Evolutionary conservation across 495 filamentous ascomycete genomes (phyloP), one percentile per base, ranked within the genome.

Genomic region (Copromyces sp.): DNA sequence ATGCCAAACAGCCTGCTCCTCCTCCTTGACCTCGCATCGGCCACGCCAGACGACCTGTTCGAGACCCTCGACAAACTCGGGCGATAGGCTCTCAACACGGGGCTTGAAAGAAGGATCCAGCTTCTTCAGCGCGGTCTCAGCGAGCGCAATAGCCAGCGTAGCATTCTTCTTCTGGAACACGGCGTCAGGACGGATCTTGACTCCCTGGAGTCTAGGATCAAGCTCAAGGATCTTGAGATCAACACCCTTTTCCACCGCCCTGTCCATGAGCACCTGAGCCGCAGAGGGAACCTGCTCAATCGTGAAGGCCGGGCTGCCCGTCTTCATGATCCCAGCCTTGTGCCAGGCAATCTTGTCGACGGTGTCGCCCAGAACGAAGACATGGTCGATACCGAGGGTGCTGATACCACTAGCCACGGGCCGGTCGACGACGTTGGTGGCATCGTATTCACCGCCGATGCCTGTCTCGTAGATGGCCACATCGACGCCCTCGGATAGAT

Each of bases 291-390:
- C 82, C 79, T 99, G 95, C 17, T 89, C 88, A 12, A 92, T 88
- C 1, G 91, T 93, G 71, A 97, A 95, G 3, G 89, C 91, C 9
- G 89, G 87, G 12, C 84, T 84, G 0, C 87, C 89, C 2, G 79
- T 35, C 79, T 98, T 99, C 83, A 97, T 91, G 69, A 98, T 95
- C 14, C 95, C 95, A 14, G 88, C 92, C 80, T 99, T 98, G 78
- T 99, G 95, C 95, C 96, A 98, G 4, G 96, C 95, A 73, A 99
- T 99, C 74, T 94, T 87, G 68, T 94, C 92, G 53, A 97, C 89
- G 0, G 95, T 96, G 41, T 87, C 80, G 16, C 95, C 95, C 40
- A 99, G 87, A 78, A 94, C 84, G 17, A 84, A 85, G 16, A 90
- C 88, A 76, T 99, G 95, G 75, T 99, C 96, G 74, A 99, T 97